Conservation (phyloP, 768 basidiomycete genomes). For the Dioszegia hungarica region DNA sequence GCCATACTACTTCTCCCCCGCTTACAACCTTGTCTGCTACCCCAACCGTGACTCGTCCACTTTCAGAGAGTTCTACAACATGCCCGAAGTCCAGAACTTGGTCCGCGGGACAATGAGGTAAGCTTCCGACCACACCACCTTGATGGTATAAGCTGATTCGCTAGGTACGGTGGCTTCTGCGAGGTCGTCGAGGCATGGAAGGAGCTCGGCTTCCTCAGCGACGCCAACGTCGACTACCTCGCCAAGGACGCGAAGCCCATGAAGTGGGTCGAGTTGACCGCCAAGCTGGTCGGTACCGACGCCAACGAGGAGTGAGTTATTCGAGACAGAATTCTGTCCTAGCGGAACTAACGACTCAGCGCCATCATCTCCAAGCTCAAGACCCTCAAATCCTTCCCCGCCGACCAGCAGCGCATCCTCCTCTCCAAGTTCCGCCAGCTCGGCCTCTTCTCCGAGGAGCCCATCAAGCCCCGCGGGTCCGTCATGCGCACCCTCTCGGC, state of each 20-base stretch:
- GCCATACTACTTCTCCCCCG: slow-evolving; percentile 91
- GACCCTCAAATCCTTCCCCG: slow-evolving; percentile 61
- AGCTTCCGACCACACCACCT: too few species aligned
- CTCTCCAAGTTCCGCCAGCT: slow-evolving; percentile 88
- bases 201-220: slow-evolving; percentile 78
- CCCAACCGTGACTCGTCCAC: slow-evolving; percentile 91
- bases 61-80: slow-evolving; percentile 85
- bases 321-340: too few species aligned
- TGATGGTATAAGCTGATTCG: slow-evolving; percentile 77
- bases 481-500: slow-evolving; percentile 91
- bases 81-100: slow-evolving; percentile 88
- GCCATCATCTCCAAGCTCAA: slow-evolving; percentile 69
- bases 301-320: slow-evolving; percentile 68
- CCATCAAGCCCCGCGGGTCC: slow-evolving; percentile 59
- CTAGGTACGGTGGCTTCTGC: slow-evolving; percentile 84
- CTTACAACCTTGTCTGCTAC: slow-evolving; percentile 93
- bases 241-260: slow-evolving; percentile 56
- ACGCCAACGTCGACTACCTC: slow-evolving; percentile 71
- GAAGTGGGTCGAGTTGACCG: slow-evolving; percentile 78
- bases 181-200: slow-evolving; percentile 86
- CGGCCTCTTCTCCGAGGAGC: slow-evolving; percentile 74
- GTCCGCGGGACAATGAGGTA: slow-evolving; percentile 81
- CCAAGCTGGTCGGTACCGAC: slow-evolving; percentile 65
- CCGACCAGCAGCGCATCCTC: slow-evolving; percentile 66
- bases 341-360: too few species aligned